Conservation (phyloP, 1,284 basidiomycete species). For the Leccinum subatratum region DNA sequence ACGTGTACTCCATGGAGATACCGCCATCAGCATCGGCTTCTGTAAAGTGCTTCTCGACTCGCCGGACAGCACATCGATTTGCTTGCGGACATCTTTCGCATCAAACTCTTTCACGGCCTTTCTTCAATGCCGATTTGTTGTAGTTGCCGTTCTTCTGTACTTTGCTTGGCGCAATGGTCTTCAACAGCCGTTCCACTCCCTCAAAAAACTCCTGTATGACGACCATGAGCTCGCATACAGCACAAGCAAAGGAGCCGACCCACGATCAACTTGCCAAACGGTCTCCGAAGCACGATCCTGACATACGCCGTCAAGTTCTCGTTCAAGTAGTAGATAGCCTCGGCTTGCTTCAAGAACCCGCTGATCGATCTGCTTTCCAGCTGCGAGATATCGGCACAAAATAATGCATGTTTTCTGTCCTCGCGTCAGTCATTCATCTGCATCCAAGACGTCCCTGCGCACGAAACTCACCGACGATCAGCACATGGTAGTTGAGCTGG, state of each 20-base stretch:
- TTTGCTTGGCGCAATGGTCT: conserved; percentile 77
- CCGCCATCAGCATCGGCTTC: conserved; percentile 74
- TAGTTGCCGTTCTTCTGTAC: conserved; percentile 75
- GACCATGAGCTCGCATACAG: conserved; percentile 11
- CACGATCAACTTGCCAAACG: conserved; percentile 85
- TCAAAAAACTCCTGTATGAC: conserved; percentile 83
- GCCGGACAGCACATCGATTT: conserved; percentile 81
- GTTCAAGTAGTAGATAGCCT: conserved; percentile 77
- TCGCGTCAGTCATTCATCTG: conserved; percentile 6
- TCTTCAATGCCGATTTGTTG: conserved; percentile 74
- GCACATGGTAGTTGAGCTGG: conserved; percentile 92
- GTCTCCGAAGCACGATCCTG: conserved; percentile 80
- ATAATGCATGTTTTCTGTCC: conserved; percentile 90
- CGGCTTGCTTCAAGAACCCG: conserved; percentile 70
- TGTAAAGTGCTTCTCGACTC: conserved; percentile 94
- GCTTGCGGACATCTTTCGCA: conserved; percentile 83
- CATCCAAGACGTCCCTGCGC: neutral
- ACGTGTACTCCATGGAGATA: conserved; percentile 67
- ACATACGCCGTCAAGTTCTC: conserved; percentile 86
- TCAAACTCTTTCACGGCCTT: conserved; percentile 80
- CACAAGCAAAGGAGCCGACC: conserved; percentile 28
- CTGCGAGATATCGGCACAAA: conserved; percentile 77
- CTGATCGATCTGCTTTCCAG: conserved; percentile 66
- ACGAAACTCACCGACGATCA: conserved; percentile 78
- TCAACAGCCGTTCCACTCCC: conserved; percentile 80